Percentiles rank a stretch among this genome's conserved stretches.
These are phyloP conservation scores for Phalaenopsis equestris DNA, from an alignment of 106 monocot genomes.

Conservation along the genomic window DNA sequence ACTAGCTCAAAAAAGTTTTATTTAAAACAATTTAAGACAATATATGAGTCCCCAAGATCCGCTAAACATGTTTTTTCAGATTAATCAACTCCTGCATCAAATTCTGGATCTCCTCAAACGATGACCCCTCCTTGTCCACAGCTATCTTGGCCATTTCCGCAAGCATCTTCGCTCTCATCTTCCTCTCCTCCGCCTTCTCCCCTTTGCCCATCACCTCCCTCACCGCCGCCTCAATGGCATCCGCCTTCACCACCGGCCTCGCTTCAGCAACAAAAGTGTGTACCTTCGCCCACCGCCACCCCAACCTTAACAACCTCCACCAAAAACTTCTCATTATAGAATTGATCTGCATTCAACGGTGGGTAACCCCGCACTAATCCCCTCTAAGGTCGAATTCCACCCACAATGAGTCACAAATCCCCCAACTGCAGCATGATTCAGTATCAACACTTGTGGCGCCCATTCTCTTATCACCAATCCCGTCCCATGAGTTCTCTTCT, in stretches of 20 bases:
- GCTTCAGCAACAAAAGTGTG: background rate
- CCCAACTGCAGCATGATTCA: slow-evolving; percentile 39
- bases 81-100: background rate
- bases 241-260: slow-evolving; percentile 9
- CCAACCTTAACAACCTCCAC: slow-evolving; percentile 34
- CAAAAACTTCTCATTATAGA: slow-evolving; percentile 34
- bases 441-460: slow-evolving; percentile 44
- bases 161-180: slow-evolving; percentile 25
- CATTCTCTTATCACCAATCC: slow-evolving; percentile 25
- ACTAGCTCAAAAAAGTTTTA: too few species aligned
- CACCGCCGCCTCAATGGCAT: slow-evolving; percentile 17
- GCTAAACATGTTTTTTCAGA: background rate
- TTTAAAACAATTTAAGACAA: too few species aligned
- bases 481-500: slow-evolving; percentile 9
- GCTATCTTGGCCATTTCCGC: slow-evolving; percentile 26
- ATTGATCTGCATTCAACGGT: slow-evolving; percentile 52
- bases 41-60: too few species aligned
- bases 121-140: slow-evolving; percentile 37
- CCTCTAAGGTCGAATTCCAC: slow-evolving; percentile 62
- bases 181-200: slow-evolving; percentile 17
- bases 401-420: slow-evolving; percentile 73
- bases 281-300: slow-evolving; percentile 3
- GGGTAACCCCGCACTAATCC: slow-evolving; percentile 29
- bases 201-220: slow-evolving; percentile 30
- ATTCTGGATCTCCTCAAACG: background rate